A percentile compares a stretch with the other conserved stretches of the same genome.
These are phyloP conservation scores for Cladosporium oxysporum DNA, from an alignment of 2,329 filamentous ascomycete species.

Conservation along the genomic window DNA sequence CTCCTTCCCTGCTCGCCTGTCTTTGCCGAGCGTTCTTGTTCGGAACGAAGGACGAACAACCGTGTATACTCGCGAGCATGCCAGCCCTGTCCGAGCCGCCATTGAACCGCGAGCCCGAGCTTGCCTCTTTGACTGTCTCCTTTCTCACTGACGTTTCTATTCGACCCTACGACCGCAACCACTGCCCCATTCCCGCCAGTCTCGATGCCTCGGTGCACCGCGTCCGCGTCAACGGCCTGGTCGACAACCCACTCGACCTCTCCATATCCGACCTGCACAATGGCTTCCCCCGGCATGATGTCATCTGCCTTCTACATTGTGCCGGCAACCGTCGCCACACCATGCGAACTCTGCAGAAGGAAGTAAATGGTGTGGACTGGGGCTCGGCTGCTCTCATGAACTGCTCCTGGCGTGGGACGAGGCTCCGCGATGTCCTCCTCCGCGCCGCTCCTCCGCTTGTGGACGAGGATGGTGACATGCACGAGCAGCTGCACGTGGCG, in stretches of 20 bases:
- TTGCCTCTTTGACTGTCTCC: constrained; percentile 47
- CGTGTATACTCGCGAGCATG: background rate
- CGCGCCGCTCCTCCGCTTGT: constrained; percentile 46
- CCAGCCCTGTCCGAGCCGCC: constrained; percentile 30
- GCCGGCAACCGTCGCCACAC: constrained; percentile 62
- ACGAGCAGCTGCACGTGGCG: constrained; percentile 51
- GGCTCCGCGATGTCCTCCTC: constrained; percentile 54
- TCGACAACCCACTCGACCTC: constrained; percentile 48
- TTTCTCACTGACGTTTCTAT: constrained; percentile 48
- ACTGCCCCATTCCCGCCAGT: constrained; percentile 29
- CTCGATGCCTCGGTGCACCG: constrained; percentile 37
- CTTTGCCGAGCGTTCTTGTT: background rate
- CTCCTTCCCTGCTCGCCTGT: no score
- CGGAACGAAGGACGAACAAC: background rate
- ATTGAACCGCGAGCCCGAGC: constrained; percentile 51
- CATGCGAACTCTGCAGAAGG: constrained; percentile 61
- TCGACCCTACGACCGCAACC: constrained; percentile 51
- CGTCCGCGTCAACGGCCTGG: constrained; percentile 53
- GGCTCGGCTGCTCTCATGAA: constrained; percentile 63
- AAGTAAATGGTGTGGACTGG: constrained; percentile 63
- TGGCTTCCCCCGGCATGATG: constrained; percentile 54
- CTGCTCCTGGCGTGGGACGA: constrained; percentile 57
- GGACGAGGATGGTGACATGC: constrained; percentile 30
- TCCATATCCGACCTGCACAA: constrained; percentile 50
- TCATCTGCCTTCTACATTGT: constrained; percentile 60